Percentiles rank a stretch among this genome's conserved stretches.
These are phyloP conservation scores for Yamadazyma sp. DNA, from an alignment of 805 yeast genomes.

Conservation along the genomic window DNA sequence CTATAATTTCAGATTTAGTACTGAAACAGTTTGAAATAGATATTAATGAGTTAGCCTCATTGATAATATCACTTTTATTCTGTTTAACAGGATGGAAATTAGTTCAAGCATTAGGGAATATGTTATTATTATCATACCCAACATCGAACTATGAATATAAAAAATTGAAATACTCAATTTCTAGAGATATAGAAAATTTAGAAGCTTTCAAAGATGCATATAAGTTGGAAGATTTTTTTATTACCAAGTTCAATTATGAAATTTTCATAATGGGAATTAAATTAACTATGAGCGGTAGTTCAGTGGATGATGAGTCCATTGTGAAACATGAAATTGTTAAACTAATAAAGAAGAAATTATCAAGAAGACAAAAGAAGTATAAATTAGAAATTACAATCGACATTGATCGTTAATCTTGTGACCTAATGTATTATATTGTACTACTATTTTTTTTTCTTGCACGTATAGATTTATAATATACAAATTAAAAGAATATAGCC, in stretches of 20 bases:
- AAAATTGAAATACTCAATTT: slow-evolving; percentile 37
- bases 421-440: not conserved
- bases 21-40: slow-evolving; percentile 29
- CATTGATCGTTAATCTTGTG: slow-evolving; percentile 16
- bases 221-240: slow-evolving; percentile 44
- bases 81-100: slow-evolving; percentile 51
- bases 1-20: slow-evolving; percentile 33
- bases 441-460: no score
- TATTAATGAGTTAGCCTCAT: slow-evolving; percentile 44
- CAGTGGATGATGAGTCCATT: slow-evolving; percentile 64
- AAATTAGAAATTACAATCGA: slow-evolving; percentile 38
- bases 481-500: no score
- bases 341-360: slow-evolving; percentile 35
- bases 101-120: slow-evolving; percentile 49
- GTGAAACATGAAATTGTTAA: slow-evolving; percentile 49
- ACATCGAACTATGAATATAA: slow-evolving; percentile 36
- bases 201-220: slow-evolving; percentile 53
- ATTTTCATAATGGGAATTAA: slow-evolving; percentile 56
- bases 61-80: slow-evolving; percentile 42
- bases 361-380: slow-evolving; percentile 17
- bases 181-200: slow-evolving; percentile 43
- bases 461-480: no score
- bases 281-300: slow-evolving; percentile 63
- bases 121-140: slow-evolving; percentile 54
- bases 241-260: slow-evolving; percentile 62